A percentile compares a stretch with the other conserved stretches of the same genome.
Evolutionary conservation across 805 yeast species (phyloP).

Genomic region (Candida taoyuanica): DNA sequence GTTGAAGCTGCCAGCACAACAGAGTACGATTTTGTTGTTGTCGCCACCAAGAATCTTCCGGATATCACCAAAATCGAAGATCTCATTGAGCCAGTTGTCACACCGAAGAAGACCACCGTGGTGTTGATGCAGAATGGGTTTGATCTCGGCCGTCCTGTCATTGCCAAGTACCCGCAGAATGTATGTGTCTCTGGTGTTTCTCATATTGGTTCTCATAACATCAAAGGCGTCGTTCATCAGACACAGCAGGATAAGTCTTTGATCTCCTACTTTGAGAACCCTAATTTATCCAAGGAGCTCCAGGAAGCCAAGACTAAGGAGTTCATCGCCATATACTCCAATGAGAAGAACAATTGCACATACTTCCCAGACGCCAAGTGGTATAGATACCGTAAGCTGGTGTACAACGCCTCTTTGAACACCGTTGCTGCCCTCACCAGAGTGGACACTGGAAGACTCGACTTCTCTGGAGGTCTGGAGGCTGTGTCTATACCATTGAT

Average conservation of each 20-base stretch:
- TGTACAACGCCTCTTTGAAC: conserved; percentile 66
- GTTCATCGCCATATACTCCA: conserved; percentile 44
- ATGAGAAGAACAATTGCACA: conserved; percentile 37
- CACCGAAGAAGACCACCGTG: conserved; percentile 42
- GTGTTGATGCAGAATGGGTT: conserved; percentile 62
- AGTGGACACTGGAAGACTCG: conserved; percentile 54
- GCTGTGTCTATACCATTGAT: conserved; percentile 51
- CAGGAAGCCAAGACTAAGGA: conserved; percentile 34
- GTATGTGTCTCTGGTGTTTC: conserved; percentile 55
- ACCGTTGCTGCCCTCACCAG: conserved; percentile 57
- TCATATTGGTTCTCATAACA: conserved; percentile 53
- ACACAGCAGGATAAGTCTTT: conserved; percentile 38
- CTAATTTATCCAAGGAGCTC: conserved; percentile 23
- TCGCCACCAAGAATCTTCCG: conserved; percentile 62
- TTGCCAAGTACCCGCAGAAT: conserved; percentile 45
- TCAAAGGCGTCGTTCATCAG: conserved; percentile 42
- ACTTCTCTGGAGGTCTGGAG: conserved; percentile 38
- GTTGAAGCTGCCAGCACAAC: conserved; percentile 45
- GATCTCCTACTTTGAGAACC: conserved; percentile 47
- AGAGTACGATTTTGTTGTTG: conserved; percentile 51
- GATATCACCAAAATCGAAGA: conserved; percentile 52
- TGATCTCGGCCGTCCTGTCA: conserved; percentile 51
- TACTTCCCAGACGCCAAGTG: conserved; percentile 42
- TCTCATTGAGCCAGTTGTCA: conserved; percentile 44
- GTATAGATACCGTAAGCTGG: conserved; percentile 60